These are phyloP conservation scores for Suillus tomentosus DNA, from an alignment of 768 basidiomycete species.

Conservation along the genomic window DNA sequence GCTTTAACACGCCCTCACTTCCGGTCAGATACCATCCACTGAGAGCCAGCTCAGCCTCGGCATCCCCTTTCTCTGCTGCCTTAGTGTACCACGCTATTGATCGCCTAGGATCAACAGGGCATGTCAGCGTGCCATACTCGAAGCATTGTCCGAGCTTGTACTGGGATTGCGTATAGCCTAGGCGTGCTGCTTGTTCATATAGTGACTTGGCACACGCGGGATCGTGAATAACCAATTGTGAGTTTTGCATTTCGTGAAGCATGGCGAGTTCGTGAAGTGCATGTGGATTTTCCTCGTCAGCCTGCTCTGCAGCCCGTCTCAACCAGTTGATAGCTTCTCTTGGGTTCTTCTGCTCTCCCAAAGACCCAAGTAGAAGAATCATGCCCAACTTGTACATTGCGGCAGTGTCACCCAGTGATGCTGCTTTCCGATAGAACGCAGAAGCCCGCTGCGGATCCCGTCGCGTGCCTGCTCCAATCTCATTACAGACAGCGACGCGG, in stretches of 20 bases:
- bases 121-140: slow-evolving; percentile 87
- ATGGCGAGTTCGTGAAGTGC: slow-evolving; percentile 94
- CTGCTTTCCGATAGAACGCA: slow-evolving; percentile 95
- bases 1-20: slow-evolving; percentile 93
- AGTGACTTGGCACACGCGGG: slow-evolving; percentile 81
- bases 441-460: slow-evolving; percentile 87
- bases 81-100: slow-evolving; percentile 99
- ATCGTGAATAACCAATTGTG: slow-evolving; percentile 73
- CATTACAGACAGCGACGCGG: slow-evolving; percentile 97
- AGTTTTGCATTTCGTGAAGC: slow-evolving; percentile 73
- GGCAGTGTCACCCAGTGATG: slow-evolving; percentile 92
- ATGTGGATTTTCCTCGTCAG: slow-evolving; percentile 97
- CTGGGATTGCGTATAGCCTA: slow-evolving; percentile 92
- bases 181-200: slow-evolving; percentile 87
- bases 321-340: slow-evolving; percentile 96
- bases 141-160: slow-evolving; percentile 95
- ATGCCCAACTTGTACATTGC: slow-evolving; percentile 99
- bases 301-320: slow-evolving; percentile 92
- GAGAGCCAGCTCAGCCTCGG: slow-evolving; percentile 92
- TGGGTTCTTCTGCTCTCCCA: slow-evolving; percentile 82
- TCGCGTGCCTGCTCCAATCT: slow-evolving; percentile 95
- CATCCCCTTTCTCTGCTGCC: slow-evolving; percentile 94
- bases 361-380: slow-evolving; percentile 83
- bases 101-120: slow-evolving; percentile 89
- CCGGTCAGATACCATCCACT: slow-evolving; percentile 99